phyloP scores from a whole-genome alignment of 352 stramenopile species.

The Phytophthora parvispora region DNA sequence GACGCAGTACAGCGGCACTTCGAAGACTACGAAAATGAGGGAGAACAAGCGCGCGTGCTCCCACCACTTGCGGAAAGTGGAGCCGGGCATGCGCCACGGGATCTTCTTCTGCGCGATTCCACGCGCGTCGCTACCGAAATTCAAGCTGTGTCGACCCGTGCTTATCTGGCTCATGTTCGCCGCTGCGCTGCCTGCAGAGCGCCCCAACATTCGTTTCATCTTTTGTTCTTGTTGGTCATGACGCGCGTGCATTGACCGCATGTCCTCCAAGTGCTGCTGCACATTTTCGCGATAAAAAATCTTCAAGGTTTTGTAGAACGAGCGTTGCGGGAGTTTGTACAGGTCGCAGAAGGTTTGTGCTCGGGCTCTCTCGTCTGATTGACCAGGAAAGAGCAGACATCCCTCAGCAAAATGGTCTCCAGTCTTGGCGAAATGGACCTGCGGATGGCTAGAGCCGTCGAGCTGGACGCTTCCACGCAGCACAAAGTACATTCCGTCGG shows the following conservation, averaged over 20 bases:
- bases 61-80: conserved; percentile 69
- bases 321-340: conserved; percentile 68
- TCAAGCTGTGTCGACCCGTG: conserved; percentile 13
- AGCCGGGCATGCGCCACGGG: conserved; percentile 66
- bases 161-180: background rate
- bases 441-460: conserved; percentile 36
- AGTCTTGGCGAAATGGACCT: conserved; percentile 44
- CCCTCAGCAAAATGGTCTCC: conserved; percentile 71
- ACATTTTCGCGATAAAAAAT: conserved; percentile 62
- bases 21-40: conserved; percentile 68
- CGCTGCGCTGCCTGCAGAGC: conserved; percentile 29
- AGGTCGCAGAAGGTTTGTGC: conserved; percentile 82
- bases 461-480: conserved; percentile 64
- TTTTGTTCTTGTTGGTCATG: conserved; percentile 83
- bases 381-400: conserved; percentile 53
- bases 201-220: conserved; percentile 80
- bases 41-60: conserved; percentile 57
- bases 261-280: conserved; percentile 46
- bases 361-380: conserved; percentile 57
- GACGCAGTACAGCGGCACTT: conserved; percentile 75
- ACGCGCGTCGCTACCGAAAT: conserved; percentile 5
- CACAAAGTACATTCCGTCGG: conserved; percentile 77
- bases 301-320: conserved; percentile 61
- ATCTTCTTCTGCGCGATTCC: conserved; percentile 4
- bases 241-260: conserved; percentile 63